A percentile compares a stretch with the other conserved stretches of the same genome.
These are phyloP conservation scores for Raffaelea deltoideospora DNA, from an alignment of 2,329 filamentous ascomycete genomes.

Conservation along the genomic window DNA sequence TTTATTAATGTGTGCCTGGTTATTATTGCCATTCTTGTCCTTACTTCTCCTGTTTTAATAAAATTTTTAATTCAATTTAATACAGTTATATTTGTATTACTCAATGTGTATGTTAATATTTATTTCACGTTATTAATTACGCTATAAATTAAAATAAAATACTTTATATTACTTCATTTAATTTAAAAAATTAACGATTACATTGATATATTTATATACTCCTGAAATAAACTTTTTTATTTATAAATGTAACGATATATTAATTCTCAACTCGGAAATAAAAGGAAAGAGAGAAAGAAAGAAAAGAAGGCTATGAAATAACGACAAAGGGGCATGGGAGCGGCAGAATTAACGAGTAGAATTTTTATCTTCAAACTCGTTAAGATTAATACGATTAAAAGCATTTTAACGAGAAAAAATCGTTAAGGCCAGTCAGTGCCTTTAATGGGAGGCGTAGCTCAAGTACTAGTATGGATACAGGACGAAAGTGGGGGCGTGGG, in stretches of 20 bases:
- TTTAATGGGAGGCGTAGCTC: not conserved
- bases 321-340: too few relatives aligned
- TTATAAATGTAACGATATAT: not conserved
- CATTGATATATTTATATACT: not conserved
- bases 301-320: too few relatives aligned
- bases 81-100: not conserved
- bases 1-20: too few relatives aligned
- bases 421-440: not conserved
- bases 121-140: not conserved
- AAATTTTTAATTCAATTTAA: not conserved
- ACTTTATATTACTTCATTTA: too few relatives aligned
- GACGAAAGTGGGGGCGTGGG: not conserved
- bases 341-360: not conserved
- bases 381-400: not conserved
- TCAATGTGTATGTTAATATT: not conserved
- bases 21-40: too few relatives aligned
- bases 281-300: too few relatives aligned
- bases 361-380: not conserved
- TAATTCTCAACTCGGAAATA: too few relatives aligned
- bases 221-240: not conserved
- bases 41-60: not conserved
- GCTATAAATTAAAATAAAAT: too few relatives aligned
- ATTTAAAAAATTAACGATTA: not conserved
- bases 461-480: not conserved
- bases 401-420: not conserved